Percentiles rank a stretch among this genome's conserved stretches.
These are phyloP conservation scores for Colletotrichum chrysophilum DNA, from an alignment of 2,329 filamentous ascomycete genomes.

Conservation along the genomic window DNA sequence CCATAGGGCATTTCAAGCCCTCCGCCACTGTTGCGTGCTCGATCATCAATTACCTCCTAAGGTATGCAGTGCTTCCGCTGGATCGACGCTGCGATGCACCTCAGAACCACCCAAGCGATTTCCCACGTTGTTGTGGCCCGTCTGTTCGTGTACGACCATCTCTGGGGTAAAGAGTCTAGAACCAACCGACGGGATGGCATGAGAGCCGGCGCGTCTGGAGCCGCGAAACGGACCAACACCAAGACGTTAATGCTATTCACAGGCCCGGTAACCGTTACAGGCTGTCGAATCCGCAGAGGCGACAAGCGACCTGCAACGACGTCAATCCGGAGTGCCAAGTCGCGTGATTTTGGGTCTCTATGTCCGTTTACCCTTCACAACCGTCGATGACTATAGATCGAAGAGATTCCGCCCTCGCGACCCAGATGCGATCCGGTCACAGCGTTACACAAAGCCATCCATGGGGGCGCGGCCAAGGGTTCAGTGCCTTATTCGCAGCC, in stretches of 20 bases:
- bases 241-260: neutral
- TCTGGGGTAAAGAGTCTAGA: neutral
- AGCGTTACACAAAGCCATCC: neutral
- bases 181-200: neutral
- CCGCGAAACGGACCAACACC: neutral
- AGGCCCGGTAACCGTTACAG: neutral
- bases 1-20: neutral
- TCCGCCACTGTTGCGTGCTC: neutral
- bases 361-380: neutral
- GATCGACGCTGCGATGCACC: neutral
- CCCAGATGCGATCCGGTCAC: neutral
- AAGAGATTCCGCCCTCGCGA: neutral
- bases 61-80: neutral
- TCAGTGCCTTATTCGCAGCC: neutral
- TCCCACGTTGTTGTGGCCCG: neutral
- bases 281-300: neutral
- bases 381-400: neutral
- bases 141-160: neutral
- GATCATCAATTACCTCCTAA: neutral
- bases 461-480: neutral
- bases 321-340: neutral
- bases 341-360: neutral
- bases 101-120: neutral
- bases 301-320: neutral
- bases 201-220: neutral